Conservation (phyloP, 768 basidiomycete species). For the Suillus clintonianus region DNA sequence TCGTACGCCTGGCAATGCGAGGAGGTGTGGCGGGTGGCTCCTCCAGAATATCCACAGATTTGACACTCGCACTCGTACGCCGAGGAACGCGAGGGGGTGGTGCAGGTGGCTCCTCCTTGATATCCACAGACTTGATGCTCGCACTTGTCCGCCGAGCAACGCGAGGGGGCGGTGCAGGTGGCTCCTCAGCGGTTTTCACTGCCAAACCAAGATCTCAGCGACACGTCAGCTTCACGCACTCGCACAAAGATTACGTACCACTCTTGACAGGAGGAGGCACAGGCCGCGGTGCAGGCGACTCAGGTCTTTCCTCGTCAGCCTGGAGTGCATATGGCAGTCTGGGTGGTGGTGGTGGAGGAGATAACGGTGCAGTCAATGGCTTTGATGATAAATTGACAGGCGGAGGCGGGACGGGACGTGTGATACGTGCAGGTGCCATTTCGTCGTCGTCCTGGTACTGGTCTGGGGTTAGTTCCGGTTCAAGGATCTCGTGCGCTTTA, state of each 20-base stretch:
- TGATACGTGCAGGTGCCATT: slow-evolving; percentile 33
- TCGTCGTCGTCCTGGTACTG: slow-evolving; percentile 22
- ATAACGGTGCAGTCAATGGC: slow-evolving; percentile 14
- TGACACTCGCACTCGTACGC: slow-evolving; percentile 21
- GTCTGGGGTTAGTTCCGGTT: neutral
- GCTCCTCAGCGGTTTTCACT: slow-evolving; percentile 12
- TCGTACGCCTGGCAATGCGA: slow-evolving; percentile 21
- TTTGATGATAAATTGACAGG: slow-evolving; percentile 30
- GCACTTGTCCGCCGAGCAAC: slow-evolving; percentile 24
- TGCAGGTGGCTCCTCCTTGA: neutral
- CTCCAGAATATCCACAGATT: neutral
- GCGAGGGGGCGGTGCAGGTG: slow-evolving; percentile 7
- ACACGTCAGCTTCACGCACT: neutral
- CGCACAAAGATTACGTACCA: slow-evolving; percentile 16
- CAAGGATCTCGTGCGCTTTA: neutral
- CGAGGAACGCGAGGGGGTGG: slow-evolving; percentile 13
- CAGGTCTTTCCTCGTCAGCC: slow-evolving; percentile 23
- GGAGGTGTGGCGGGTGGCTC: neutral
- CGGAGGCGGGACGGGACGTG: slow-evolving; percentile 33
- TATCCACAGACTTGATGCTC: slow-evolving; percentile 3
- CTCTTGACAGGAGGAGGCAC: slow-evolving; percentile 32
- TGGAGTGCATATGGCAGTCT: slow-evolving; percentile 14
- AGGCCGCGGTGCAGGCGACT: slow-evolving; percentile 31
- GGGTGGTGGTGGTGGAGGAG: slow-evolving; percentile 19
- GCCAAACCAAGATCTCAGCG: slow-evolving; percentile 8